Conservation (phyloP, 176 grass and related monocot species). For the Musa schizocarpa region DNA sequence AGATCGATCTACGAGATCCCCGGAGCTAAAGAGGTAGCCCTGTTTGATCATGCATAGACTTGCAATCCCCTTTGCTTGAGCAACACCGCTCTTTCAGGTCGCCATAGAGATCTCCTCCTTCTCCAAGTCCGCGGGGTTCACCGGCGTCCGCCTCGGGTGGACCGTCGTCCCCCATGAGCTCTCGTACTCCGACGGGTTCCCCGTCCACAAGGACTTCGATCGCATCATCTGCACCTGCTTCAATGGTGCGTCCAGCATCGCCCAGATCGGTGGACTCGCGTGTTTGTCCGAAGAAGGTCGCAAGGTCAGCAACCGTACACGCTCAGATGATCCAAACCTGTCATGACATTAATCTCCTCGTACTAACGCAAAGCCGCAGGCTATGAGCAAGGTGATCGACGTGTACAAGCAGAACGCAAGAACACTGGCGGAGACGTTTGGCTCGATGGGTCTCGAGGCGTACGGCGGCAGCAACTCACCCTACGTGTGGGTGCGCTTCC, state of each 20-base stretch:
- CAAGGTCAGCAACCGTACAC: constrained; percentile 9
- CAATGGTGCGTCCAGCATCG: constrained; percentile 81
- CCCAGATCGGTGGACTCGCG: constrained; percentile 64
- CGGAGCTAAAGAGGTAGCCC: constrained; percentile 54
- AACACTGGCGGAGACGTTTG: constrained; percentile 56
- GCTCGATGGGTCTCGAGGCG: constrained; percentile 55
- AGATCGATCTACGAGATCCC: constrained; percentile 89
- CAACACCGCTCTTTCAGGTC: constrained; percentile 24
- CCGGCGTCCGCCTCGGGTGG: constrained; percentile 80
- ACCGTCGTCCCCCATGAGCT: constrained; percentile 80
- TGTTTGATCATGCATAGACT: background rate
- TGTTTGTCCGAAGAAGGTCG: constrained; percentile 56
- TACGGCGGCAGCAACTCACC: constrained; percentile 81
- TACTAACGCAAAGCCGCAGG: constrained; percentile 14
- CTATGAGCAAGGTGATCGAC: constrained; percentile 33
- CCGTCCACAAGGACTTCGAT: constrained; percentile 69
- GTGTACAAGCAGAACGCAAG: constrained; percentile 73
- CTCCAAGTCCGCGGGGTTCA: constrained; percentile 92
- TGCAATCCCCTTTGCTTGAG: background rate
- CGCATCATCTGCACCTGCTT: constrained; percentile 82
- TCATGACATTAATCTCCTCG: background rate
- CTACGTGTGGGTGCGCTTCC: constrained; percentile 84
- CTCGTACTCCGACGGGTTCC: constrained; percentile 42
- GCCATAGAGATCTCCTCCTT: constrained; percentile 95
- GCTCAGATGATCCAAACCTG: background rate